Base-by-base conservation (phyloP, 31 red algal species). In the Pterothamnion heteromorphum region DNA sequence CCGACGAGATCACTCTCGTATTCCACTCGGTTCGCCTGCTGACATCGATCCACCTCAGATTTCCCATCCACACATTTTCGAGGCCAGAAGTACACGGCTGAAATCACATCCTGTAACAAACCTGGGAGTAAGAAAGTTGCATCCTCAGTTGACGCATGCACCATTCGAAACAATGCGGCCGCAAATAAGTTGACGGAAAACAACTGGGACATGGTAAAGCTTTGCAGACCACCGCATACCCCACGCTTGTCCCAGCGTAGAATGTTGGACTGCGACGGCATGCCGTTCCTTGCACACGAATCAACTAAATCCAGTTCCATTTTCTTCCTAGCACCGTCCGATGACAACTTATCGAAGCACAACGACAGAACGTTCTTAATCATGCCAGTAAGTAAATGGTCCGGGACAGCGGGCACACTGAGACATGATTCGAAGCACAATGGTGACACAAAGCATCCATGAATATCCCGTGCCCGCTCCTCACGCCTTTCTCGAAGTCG, bases 391-490 rank as follows among this genome's bases (percentile, higher is more conserved):
- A 64, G n/a, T n/a, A n/a, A n/a, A n/a, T n/a, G n/a, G n/a, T n/a
- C n/a, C n/a, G n/a, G n/a, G n/a, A n/a, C n/a, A n/a, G 51, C 51
- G 51, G n/a, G 51, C 9, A 64, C 9, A 64, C 51, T 64, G 51
- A 64, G 51, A n/a, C 51, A 64, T 64, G 51, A 64, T n/a, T 64
- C 51, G n/a, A 64, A 64, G n/a, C 51, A 64, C 51, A 64, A n/a
- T 18, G 51, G 51, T 64, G 51, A 64, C 14, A 64, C 51, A n/a
- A 64, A n/a, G 9, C 14, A 64, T 64, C 14, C 51, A 64, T 64
- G 51, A 64, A 64, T 64, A 18, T 64, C 9, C 51, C 51, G 51
- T 64, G n/a, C 51, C 9, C 51, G 51, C 9, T 64, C 14, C 51
- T 9, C 51, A 64, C 51, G 51, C 51, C n/a, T 64, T 18, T 64